Conservation (phyloP, 345 rosid species). For the Brassica carinata region DNA sequence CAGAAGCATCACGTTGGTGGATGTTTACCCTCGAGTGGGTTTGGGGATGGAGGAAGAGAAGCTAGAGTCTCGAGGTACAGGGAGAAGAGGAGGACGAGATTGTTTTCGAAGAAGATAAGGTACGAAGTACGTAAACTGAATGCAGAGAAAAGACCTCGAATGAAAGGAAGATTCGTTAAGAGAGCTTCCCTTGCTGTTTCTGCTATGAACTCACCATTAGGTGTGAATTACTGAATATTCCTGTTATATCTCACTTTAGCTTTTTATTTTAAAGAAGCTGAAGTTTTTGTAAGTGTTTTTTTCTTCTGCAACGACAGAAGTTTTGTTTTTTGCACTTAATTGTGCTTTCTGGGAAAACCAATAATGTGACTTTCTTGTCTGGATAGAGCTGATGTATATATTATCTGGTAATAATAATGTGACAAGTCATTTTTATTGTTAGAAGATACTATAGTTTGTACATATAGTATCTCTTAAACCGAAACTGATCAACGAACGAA, state of each 20-base stretch:
- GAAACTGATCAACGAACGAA: background rate
- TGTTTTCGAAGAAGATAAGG: conserved; percentile 96
- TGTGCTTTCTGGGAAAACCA: conserved; percentile 23
- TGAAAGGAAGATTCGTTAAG: conserved; percentile 98
- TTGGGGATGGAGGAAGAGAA: conserved; percentile 72
- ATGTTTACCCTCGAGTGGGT: conserved; percentile 20
- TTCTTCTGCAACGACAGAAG: conserved; percentile 31
- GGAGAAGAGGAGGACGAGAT: conserved; percentile 84
- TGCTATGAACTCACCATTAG: conserved; percentile 27
- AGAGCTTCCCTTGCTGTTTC: conserved; percentile 49
- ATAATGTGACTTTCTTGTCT: conserved; percentile 31
- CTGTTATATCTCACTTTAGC: conserved; percentile 25
- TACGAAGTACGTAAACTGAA: conserved; percentile 93
- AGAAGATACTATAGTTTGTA: background rate
- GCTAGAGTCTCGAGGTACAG: conserved; percentile 87
- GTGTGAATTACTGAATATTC: conserved; percentile 28
- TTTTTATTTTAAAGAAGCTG: background rate
- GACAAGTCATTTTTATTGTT: background rate
- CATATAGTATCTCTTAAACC: background rate
- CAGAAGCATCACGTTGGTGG: conserved; percentile 25
- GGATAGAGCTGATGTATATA: conserved; percentile 30
- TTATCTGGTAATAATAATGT: conserved; percentile 23
- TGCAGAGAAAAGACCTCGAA: conserved; percentile 97
- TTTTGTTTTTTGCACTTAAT: conserved; percentile 5
- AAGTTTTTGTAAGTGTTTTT: conserved; percentile 13